A percentile compares a stretch with the other conserved stretches of the same genome.
Evolutionary conservation across 2,329 filamentous ascomycete species (phyloP).

Genomic region (Colletotrichum spinosum): DNA sequence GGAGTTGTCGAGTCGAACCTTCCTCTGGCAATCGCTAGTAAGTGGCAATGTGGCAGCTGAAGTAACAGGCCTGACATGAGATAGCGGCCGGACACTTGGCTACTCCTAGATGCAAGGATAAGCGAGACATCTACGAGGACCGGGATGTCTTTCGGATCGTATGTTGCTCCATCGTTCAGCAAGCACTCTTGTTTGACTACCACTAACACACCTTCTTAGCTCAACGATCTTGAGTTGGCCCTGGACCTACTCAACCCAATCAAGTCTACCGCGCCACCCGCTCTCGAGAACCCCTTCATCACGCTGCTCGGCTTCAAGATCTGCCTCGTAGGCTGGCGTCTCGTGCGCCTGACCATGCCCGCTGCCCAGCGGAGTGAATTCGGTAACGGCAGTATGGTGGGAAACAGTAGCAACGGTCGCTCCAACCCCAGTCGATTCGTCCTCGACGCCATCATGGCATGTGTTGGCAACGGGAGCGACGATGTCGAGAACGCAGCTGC

Average conservation of each 20-base stretch:
- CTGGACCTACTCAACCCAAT: slow-evolving; percentile 15
- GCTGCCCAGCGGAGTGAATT: slow-evolving; percentile 1
- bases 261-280: slow-evolving; percentile 17
- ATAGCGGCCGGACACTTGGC: slow-evolving; percentile 22
- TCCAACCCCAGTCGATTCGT: slow-evolving; percentile 27
- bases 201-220: not conserved
- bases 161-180: not conserved
- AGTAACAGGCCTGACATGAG: not conserved
- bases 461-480: slow-evolving; percentile 1
- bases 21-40: slow-evolving; percentile 19
- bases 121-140: slow-evolving; percentile 25
- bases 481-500: slow-evolving; percentile 22
- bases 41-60: not conserved
- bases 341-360: slow-evolving; percentile 25
- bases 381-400: not conserved
- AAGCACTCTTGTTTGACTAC: not conserved
- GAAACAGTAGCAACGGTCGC: slow-evolving; percentile 3
- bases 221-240: slow-evolving; percentile 24
- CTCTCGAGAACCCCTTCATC: slow-evolving; percentile 25
- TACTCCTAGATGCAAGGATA: slow-evolving; percentile 15
- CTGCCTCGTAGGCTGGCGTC: slow-evolving; percentile 24
- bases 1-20: slow-evolving; percentile 26
- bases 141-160: slow-evolving; percentile 21
- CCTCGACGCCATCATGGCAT: slow-evolving; percentile 28
- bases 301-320: slow-evolving; percentile 28